Evolutionary conservation across 2,329 filamentous ascomycete genomes (phyloP).

Genomic region (Aureobasidium pullulans): DNA sequence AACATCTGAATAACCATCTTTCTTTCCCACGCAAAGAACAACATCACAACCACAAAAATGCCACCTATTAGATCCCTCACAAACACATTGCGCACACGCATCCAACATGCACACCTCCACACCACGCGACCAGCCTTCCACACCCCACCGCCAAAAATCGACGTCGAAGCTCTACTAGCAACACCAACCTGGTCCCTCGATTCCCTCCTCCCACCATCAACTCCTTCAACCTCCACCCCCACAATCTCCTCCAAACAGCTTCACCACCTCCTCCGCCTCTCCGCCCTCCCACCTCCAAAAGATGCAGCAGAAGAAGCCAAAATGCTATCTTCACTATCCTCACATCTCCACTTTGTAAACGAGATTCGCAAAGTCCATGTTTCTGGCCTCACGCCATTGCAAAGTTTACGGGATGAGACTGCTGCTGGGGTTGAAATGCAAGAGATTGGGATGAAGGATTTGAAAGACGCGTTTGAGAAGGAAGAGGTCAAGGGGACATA

Average conservation of each 20-base stretch:
- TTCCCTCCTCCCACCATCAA: slow-evolving; percentile 55
- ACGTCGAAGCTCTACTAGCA: slow-evolving; percentile 44
- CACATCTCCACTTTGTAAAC: slow-evolving; percentile 86
- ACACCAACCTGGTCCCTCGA: slow-evolving; percentile 77
- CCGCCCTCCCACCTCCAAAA: slow-evolving; percentile 70
- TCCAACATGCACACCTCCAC: not conserved
- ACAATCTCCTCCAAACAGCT: slow-evolving; percentile 60
- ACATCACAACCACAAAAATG: not conserved
- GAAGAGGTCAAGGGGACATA: slow-evolving; percentile 55
- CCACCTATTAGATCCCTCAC: not conserved
- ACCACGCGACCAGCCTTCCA: not conserved
- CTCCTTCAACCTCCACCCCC: slow-evolving; percentile 25
- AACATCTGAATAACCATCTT: too few relatives aligned
- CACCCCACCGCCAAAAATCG: slow-evolving; percentile 10
- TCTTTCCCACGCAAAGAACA: not conserved
- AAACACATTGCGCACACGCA: not conserved
- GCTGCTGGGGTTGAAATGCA: slow-evolving; percentile 45
- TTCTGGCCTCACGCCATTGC: slow-evolving; percentile 61
- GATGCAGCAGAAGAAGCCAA: slow-evolving; percentile 54
- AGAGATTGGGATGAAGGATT: slow-evolving; percentile 51
- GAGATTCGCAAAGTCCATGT: slow-evolving; percentile 77
- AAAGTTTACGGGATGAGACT: slow-evolving; percentile 76
- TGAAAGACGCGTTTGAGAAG: slow-evolving; percentile 49
- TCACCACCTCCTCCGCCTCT: slow-evolving; percentile 78
- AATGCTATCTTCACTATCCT: slow-evolving; percentile 68